Percentiles rank a stretch among this genome's conserved stretches.
Evolutionary conservation across 345 rosid species (phyloP).

Genomic region (Lagerstroemia speciosa): DNA sequence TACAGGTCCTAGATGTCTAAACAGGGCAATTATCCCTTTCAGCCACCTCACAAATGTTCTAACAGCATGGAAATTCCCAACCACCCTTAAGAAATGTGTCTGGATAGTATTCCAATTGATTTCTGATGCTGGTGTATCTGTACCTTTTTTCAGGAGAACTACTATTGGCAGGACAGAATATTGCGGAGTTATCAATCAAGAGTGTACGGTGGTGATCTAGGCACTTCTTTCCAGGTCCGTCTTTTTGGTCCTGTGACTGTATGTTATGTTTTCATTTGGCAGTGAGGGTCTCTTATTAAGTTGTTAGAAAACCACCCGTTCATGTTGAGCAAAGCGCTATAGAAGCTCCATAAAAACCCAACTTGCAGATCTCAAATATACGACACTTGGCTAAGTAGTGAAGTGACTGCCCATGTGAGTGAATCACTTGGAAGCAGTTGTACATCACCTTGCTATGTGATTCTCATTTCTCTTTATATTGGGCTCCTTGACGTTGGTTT

Average conservation of each 20-base stretch:
- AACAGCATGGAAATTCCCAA: not conserved
- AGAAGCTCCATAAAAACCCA: not conserved
- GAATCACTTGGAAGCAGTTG: not conserved
- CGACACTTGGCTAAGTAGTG: not conserved
- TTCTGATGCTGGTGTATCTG: not conserved
- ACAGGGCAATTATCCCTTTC: not conserved
- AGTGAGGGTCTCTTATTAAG: not conserved
- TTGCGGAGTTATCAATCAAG: conserved; percentile 73
- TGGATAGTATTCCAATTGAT: not conserved
- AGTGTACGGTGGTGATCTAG: conserved; percentile 57
- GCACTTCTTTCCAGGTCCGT: conserved; percentile 56
- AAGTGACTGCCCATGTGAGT: not conserved
- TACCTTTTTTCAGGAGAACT: conserved; percentile 40
- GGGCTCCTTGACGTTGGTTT: not conserved
- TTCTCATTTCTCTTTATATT: not conserved
- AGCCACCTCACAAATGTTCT: not conserved
- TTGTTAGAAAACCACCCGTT: not conserved
- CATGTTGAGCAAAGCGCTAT: not conserved
- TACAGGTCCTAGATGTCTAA: not conserved
- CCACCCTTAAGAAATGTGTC: not conserved
- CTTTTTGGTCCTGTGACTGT: not conserved
- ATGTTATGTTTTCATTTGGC: not conserved
- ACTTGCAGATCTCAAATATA: not conserved
- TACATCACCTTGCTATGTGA: not conserved
- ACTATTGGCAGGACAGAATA: conserved; percentile 52